These are phyloP conservation scores for Serendipita sp. DNA, from an alignment of 768 basidiomycete species.

Conservation along the genomic window DNA sequence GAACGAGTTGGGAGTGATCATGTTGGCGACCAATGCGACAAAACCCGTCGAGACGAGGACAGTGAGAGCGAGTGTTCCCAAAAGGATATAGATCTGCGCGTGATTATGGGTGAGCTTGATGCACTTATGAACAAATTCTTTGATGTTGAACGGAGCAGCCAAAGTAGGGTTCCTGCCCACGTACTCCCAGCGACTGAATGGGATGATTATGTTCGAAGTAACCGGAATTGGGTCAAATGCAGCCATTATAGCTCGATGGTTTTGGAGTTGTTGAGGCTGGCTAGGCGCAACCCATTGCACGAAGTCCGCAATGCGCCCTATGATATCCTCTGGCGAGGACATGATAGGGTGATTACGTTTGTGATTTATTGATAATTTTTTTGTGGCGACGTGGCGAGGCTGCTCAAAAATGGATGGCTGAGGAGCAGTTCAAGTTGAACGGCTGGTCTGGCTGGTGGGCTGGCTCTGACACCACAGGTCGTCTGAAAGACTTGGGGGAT, in stretches of 20 bases:
- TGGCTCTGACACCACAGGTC: too few species aligned
- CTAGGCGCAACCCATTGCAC: not conserved
- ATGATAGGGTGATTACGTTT: not conserved
- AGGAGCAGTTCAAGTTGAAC: too few species aligned
- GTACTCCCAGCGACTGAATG: not conserved
- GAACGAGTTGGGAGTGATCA: not conserved
- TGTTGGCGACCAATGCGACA: not conserved
- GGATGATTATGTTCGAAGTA: not conserved
- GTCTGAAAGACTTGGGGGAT: too few species aligned
- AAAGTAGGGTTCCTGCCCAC: not conserved
- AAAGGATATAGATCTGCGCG: not conserved
- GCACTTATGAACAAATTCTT: not conserved
- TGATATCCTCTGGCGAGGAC: not conserved
- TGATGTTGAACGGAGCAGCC: not conserved
- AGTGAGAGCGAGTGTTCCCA: not conserved
- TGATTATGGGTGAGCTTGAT: too few species aligned
- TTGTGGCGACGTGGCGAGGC: too few species aligned
- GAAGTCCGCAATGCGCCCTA: not conserved
- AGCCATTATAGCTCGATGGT: not conserved
- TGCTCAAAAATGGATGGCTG: too few species aligned
- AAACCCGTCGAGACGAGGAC: not conserved
- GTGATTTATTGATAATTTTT: too few species aligned
- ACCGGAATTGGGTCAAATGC: not conserved
- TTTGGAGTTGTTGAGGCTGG: not conserved
- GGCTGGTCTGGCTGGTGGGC: too few species aligned